Percentiles rank a stretch among this genome's conserved stretches.
Evolutionary conservation across 192 early-diverging fungal species (phyloP).

Genomic region (Geranomyces michiganensis): DNA sequence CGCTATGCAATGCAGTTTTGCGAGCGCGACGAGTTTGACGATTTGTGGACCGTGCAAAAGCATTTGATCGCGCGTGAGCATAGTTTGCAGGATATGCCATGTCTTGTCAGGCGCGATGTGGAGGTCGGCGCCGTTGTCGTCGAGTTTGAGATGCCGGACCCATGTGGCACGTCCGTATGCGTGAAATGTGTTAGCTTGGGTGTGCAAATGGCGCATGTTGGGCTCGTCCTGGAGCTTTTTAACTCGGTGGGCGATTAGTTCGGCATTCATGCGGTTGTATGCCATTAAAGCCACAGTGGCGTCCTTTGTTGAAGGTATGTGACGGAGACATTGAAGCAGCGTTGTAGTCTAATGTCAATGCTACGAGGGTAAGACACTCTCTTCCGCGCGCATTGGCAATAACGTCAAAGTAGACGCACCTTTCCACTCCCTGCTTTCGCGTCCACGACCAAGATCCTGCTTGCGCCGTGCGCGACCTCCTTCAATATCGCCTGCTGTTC

Average conservation of each 20-base stretch:
- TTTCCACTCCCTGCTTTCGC: constrained; percentile 36
- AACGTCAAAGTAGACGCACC: constrained; percentile 3
- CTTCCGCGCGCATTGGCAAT: background rate
- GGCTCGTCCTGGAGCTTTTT: background rate
- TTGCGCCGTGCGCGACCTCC: background rate
- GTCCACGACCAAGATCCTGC: constrained; percentile 20
- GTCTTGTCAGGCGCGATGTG: constrained; percentile 19
- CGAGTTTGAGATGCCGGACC: constrained; percentile 8
- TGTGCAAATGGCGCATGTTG: background rate
- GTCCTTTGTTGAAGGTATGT: constrained; percentile 13
- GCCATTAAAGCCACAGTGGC: constrained; percentile 18
- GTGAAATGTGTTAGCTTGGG: constrained; percentile 24
- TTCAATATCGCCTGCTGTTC: constrained; percentile 23
- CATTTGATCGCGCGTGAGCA: constrained; percentile 19
- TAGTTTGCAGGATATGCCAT: constrained; percentile 26
- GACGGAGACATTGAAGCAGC: constrained; percentile 15
- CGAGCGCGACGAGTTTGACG: constrained; percentile 18
- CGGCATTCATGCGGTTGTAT: constrained; percentile 24
- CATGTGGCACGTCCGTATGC: constrained; percentile 16
- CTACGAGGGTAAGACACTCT: background rate
- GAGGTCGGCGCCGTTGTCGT: background rate
- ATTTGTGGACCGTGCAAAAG: constrained; percentile 17
- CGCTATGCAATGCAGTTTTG: constrained; percentile 32
- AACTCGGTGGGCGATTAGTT: constrained; percentile 15
- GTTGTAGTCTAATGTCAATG: constrained; percentile 27